A percentile compares a stretch with the other conserved stretches of the same genome.
These are phyloP conservation scores for Lachnellula cervina DNA, from an alignment of 2,329 filamentous ascomycete species.

Conservation along the genomic window DNA sequence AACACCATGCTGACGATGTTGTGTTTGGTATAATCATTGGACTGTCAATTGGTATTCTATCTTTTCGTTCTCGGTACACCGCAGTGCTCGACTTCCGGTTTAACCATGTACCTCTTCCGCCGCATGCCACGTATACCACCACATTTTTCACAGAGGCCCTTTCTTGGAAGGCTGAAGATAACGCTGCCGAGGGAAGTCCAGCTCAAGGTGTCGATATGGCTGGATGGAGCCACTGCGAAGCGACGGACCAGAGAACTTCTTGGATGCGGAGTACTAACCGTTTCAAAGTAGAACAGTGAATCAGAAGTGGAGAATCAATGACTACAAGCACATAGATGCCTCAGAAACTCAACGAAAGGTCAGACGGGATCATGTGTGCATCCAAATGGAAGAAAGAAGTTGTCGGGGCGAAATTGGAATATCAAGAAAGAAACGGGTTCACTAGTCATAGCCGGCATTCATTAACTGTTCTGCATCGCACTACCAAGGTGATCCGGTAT, in stretches of 20 bases:
- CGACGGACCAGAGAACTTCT: background rate
- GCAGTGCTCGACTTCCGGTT: constrained; percentile 62
- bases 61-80: constrained; percentile 63
- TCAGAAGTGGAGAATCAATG: background rate
- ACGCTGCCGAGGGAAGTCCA: background rate
- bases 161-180: background rate
- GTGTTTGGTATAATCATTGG: constrained; percentile 60
- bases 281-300: background rate
- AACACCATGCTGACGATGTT: constrained; percentile 69
- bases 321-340: too few species aligned
- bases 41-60: constrained; percentile 54
- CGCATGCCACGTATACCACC: background rate
- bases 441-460: too few species aligned
- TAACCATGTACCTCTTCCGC: constrained; percentile 35
- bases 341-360: too few species aligned
- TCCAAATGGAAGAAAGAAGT: too few species aligned
- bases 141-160: background rate
- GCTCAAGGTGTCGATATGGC: background rate
- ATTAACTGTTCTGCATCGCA: too few species aligned
- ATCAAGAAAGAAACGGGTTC: too few species aligned
- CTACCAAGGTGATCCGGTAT: too few species aligned
- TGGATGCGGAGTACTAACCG: background rate
- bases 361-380: too few species aligned
- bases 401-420: too few species aligned
- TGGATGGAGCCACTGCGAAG: background rate